Evolutionary conservation across 1,139 yeast genomes (phyloP).

Genomic region (Saccharomycopsis crataegensis): DNA sequence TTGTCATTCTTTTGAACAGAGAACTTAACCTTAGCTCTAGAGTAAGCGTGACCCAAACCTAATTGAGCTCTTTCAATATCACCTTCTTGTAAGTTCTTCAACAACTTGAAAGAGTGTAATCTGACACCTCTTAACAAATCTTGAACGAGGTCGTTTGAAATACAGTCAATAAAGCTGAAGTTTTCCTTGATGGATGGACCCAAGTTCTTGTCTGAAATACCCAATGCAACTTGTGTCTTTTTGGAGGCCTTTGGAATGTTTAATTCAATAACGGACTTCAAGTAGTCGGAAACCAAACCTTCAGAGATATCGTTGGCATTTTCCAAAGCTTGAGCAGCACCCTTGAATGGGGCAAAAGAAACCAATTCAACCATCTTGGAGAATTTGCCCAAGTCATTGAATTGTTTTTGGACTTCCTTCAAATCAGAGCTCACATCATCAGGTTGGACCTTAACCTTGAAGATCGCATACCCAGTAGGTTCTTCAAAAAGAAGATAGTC

Average conservation of each 20-base stretch:
- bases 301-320: conserved; percentile 97
- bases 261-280: conserved; percentile 81
- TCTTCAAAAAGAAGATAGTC: conserved; percentile 95
- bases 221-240: conserved; percentile 61
- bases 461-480: conserved; percentile 97
- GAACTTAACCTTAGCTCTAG: conserved; percentile 97
- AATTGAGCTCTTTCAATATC: conserved; percentile 97
- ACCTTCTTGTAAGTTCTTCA: conserved; percentile 89
- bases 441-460: conserved; percentile 89
- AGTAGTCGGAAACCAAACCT: conserved; percentile 89
- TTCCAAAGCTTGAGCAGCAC: conserved; percentile 98
- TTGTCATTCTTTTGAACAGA: conserved; percentile 97
- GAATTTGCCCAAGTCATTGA: conserved; percentile 79
- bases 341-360: conserved; percentile 96
- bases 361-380: conserved; percentile 91
- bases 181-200: conserved; percentile 94
- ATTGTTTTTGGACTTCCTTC: conserved; percentile 90
- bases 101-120: conserved; percentile 79
- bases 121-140: conserved; percentile 94
- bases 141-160: conserved; percentile 86
- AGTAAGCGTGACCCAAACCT: conserved; percentile 98
- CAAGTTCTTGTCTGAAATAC: conserved; percentile 89
- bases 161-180: conserved; percentile 84
- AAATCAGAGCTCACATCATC: conserved; percentile 89
- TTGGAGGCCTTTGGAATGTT: conserved; percentile 83